phyloP scores from a whole-genome alignment of 2,329 filamentous ascomycete genomes.

The Clarireedia paspali region DNA sequence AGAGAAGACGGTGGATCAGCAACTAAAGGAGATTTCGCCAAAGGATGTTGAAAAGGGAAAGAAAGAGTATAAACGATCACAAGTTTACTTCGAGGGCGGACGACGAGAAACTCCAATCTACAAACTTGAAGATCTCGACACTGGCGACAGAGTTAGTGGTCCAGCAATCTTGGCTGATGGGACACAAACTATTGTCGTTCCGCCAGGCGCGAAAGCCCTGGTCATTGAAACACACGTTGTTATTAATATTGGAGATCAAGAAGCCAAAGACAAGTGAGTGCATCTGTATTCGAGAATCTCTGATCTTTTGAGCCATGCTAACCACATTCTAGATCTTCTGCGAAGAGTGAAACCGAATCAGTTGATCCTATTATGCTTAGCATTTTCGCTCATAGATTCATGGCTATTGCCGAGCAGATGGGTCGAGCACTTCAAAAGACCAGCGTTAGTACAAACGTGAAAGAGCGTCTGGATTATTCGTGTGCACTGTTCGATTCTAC shows the following conservation, averaged over 20 bases:
- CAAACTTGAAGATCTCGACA: conserved; percentile 65
- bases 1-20: conserved; percentile 77
- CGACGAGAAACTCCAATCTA: conserved; percentile 73
- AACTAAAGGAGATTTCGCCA: conserved; percentile 62
- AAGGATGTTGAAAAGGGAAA: conserved; percentile 35
- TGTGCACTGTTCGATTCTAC: conserved; percentile 73
- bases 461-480: conserved; percentile 76
- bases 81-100: conserved; percentile 81
- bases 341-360: conserved; percentile 34
- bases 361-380: conserved; percentile 71
- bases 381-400: conserved; percentile 76
- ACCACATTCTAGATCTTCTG: neutral
- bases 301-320: neutral
- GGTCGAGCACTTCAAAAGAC: conserved; percentile 72
- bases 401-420: conserved; percentile 84
- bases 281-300: neutral
- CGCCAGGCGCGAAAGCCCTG: conserved; percentile 67
- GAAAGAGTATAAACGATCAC: conserved; percentile 57
- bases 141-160: conserved; percentile 5
- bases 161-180: conserved; percentile 11
- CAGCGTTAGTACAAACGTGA: conserved; percentile 71
- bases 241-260: conserved; percentile 66
- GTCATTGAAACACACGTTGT: conserved; percentile 82
- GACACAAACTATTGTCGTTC: conserved; percentile 39
- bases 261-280: conserved; percentile 35